Evolutionary conservation across 768 basidiomycete genomes (phyloP).

Genomic region (Lentinula raphanica): DNA sequence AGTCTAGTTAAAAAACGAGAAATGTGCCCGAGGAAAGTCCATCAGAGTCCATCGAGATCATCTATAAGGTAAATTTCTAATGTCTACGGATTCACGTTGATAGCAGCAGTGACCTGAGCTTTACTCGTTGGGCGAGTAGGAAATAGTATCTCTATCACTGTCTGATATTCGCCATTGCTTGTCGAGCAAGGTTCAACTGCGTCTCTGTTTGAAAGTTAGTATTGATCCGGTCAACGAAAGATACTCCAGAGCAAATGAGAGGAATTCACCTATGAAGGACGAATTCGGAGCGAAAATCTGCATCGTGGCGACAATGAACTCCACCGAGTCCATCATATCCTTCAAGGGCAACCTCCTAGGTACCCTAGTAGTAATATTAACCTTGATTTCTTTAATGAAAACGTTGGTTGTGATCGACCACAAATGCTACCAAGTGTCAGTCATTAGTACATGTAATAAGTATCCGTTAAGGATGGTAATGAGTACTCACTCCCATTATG

Average conservation of each 20-base stretch:
- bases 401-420: conserved; percentile 3
- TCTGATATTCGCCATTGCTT: background rate
- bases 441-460: too few relatives aligned
- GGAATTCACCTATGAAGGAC: conserved; percentile 2
- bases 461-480: background rate
- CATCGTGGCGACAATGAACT: conserved; percentile 2
- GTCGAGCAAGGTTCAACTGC: background rate
- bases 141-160: background rate
- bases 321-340: background rate
- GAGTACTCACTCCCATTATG: conserved; percentile 13
- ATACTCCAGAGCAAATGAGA: too few relatives aligned
- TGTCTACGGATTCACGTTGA: too few relatives aligned
- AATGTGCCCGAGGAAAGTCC: too few relatives aligned
- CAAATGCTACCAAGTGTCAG: background rate
- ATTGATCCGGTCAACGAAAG: too few relatives aligned
- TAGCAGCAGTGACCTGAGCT: too few relatives aligned
- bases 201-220: background rate
- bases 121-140: too few relatives aligned
- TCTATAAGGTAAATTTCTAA: too few relatives aligned
- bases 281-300: conserved; percentile 1
- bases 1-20: too few relatives aligned
- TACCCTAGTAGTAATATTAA: background rate
- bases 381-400: conserved; percentile 1
- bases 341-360: background rate
- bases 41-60: too few relatives aligned